Base-by-base conservation (phyloP, 1,284 basidiomycete genomes). In the Leccinum solheimii region DNA sequence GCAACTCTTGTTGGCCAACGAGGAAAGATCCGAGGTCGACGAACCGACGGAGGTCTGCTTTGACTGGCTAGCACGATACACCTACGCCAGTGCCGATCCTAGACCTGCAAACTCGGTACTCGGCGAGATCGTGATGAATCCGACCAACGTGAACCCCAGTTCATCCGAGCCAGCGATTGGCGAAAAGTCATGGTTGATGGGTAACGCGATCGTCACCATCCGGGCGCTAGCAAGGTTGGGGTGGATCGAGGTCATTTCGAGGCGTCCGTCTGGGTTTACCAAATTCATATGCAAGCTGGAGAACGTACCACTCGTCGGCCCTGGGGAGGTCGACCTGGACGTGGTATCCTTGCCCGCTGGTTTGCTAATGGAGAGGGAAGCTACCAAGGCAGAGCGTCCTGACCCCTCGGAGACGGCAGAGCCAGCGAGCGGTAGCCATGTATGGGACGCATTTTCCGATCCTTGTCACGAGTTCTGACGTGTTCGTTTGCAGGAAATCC, bases 1-100 rank as follows among this genome's bases (percentile, higher is more conserved):
- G 8, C 92, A 95, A 66, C 83, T 99, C 3, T 80, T 97, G 13
- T 82, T 96, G 50, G 95, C 95, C 11, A 96, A 97, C 75, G 91
- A 94, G 64, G 88, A 86, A 23, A 86, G 86, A 56, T 78, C 80
- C 4, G 80, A 86, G 48, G 80, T 97, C 2, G 95, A 98, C 72
- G 94, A 94, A 67, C 90, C 92, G 53, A 95, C 95, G 0, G 94
- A 98, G 75, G 96, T 98, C 23, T 97, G 95, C 74, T 97, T 99
- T 71, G 97, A 99, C 76, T 99, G 97, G 92, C 83, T 99, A 7
- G 92, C 95, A 19, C 85, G 97, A 16, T 98, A 97, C 74, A 92
- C 97, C 0, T 98, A 97, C 71, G 94, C 91, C 23, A 96, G 92
- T 68, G 95, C 95, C 13, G 95, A 98, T 71, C 94, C 97, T 0